Evolutionary conservation across 192 early-diverging fungal genomes (phyloP), one percentile per base, ranked within the genome.

Genomic region (Dimargaris cristalligena): DNA sequence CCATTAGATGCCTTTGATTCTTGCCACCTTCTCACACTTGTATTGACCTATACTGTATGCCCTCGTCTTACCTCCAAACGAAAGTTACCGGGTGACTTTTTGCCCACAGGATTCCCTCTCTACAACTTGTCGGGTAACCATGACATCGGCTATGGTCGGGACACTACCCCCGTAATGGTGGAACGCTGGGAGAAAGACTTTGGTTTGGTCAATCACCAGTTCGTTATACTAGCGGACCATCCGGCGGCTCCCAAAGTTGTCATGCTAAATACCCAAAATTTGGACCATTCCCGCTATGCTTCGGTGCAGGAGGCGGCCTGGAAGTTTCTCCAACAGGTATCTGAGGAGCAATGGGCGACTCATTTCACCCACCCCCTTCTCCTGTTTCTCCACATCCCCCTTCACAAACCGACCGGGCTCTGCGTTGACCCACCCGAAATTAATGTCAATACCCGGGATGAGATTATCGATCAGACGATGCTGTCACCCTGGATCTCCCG

Each of bases 131-230:
- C 79, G 9, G 81, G 81, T 0, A 83, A 83, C 67, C 81, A 83
- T 58, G 81, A 83, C 54, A 80, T 83, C 60, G 81, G 81, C 10
- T 83, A 83, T 62, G 76, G 75, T 51, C 64, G 65, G 35, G 81
- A 83, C 45, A 80, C 78, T 11, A 67, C 65, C 25, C 59, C 65
- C 26, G 58, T 65, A 52, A 72, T 76, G 33, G 58, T 79, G 30
- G 64, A 67, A 60, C 76, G 79, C 16, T 83, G 73, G 67, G 60
- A 66, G 31, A 61, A 63, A 23, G 76, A 64, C 45, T 83, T 83
- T 72, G 81, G 81, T 0, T 65, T 65, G 46, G 68, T 73, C 22
- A 83, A 78, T 63, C 46, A 63, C 0, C 49, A 67, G 29, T 72
- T 67, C 65, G 52, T 62, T 4, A 45, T 64, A 16, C 32, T 26